Conservation (phyloP, 306 rosid species). For the Cucurbita argyrosperma region DNA sequence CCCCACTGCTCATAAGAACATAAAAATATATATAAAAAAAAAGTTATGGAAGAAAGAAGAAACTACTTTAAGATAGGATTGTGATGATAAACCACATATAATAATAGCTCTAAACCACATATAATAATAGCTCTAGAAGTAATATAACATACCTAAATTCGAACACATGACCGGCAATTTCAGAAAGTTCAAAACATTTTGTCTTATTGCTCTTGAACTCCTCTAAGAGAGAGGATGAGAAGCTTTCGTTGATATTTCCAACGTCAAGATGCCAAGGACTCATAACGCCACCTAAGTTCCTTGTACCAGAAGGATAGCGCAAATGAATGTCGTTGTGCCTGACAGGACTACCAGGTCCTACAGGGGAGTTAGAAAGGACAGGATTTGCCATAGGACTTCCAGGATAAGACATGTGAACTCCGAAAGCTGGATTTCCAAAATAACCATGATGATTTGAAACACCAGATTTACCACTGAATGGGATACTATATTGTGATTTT, state of each 20-base stretch:
- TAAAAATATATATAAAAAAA: no score
- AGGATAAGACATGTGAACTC: conserved; percentile 65
- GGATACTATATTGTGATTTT: conserved; percentile 61
- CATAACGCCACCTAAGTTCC: conserved; percentile 62
- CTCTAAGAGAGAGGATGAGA: conserved; percentile 66
- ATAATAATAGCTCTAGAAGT: not conserved
- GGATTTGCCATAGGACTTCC: conserved; percentile 85
- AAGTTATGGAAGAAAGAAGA: not conserved
- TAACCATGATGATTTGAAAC: conserved; percentile 67
- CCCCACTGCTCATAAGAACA: conserved; percentile 42
- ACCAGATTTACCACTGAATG: conserved; percentile 51
- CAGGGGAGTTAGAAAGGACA: conserved; percentile 52
- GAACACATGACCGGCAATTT: conserved; percentile 51
- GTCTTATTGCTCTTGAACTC: conserved; percentile 85
- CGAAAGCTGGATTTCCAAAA: conserved; percentile 65
- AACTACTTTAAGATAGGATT: conserved; percentile 1
- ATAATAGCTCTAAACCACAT: not conserved
- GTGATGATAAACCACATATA: conserved; percentile 4
- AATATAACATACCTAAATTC: conserved; percentile 52
- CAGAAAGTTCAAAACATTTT: conserved; percentile 79
- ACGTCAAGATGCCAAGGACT: conserved; percentile 73
- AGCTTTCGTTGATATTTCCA: conserved; percentile 48
- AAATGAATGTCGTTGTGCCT: conserved; percentile 63
- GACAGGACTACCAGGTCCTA: conserved; percentile 84
- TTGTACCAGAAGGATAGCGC: conserved; percentile 69